These are phyloP conservation scores for Podaxis mareebaensis DNA, from an alignment of 768 basidiomycete species.

Conservation along the genomic window DNA sequence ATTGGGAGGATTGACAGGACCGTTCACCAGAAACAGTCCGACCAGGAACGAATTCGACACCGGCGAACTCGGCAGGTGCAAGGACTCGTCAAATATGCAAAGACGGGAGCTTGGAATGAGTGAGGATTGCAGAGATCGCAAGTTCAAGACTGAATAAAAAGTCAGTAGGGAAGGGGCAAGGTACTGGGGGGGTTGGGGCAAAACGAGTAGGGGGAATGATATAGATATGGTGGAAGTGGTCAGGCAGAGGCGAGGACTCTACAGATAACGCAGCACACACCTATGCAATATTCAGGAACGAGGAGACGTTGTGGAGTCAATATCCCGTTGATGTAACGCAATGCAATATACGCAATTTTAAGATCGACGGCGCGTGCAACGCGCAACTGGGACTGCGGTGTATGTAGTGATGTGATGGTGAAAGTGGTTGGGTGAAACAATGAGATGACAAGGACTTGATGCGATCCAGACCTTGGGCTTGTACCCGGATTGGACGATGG, in stretches of 20 bases:
- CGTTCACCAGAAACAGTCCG: neutral
- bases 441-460: neutral
- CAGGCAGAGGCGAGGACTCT: neutral
- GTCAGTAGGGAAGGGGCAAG: neutral
- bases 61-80: neutral
- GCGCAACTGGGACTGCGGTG: neutral
- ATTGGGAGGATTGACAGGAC: neutral
- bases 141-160: neutral
- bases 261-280: neutral
- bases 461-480: neutral
- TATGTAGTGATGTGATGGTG: neutral
- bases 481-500: neutral
- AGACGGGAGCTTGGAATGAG: neutral
- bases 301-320: slow-evolving; percentile 1
- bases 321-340: neutral
- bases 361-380: too few relatives aligned
- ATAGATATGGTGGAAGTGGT: neutral
- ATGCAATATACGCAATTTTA: neutral
- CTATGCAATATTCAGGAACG: neutral
- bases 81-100: neutral
- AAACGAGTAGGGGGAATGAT: neutral
- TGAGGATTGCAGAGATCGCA: neutral
- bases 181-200: neutral
- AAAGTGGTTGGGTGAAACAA: neutral
- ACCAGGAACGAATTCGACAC: neutral